These are phyloP conservation scores for Arachis hypogaea DNA, from an alignment of 306 rosid species.

Conservation along the genomic window DNA sequence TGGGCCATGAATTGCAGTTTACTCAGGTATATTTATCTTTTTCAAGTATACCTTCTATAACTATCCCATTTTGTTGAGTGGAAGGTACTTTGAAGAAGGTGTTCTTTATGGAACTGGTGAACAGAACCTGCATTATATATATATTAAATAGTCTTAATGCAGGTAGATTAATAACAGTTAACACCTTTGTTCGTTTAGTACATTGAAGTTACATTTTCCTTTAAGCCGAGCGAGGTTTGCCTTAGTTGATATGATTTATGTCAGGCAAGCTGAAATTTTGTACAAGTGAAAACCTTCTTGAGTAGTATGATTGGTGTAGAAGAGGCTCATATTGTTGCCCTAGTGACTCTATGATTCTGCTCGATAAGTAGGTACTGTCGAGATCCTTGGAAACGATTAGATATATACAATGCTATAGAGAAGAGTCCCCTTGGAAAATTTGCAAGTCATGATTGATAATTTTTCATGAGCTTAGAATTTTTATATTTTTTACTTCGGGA, in stretches of 20 bases:
- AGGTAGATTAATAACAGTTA: not conserved
- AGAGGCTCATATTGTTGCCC: constrained; percentile 12
- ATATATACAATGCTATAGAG: not conserved
- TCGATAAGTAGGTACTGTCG: constrained; percentile 16
- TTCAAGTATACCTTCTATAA: not conserved
- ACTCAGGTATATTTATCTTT: constrained; percentile 61
- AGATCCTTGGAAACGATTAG: constrained; percentile 10
- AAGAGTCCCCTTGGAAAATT: constrained; percentile 2
- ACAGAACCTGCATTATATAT: constrained; percentile 17
- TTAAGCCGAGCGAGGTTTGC: not conserved
- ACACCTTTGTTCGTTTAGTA: constrained; percentile 2
- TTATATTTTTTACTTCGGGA: not conserved
- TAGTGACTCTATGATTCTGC: constrained; percentile 15
- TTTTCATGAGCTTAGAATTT: constrained; percentile 13
- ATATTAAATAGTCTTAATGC: not conserved
- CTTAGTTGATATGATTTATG: not conserved
- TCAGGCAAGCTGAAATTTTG: not conserved
- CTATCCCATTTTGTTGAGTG: not conserved
- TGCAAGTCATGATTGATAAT: constrained; percentile 26
- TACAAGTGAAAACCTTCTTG: constrained; percentile 23
- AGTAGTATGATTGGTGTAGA: not conserved
- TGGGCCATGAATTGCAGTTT: constrained; percentile 83
- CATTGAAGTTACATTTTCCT: not conserved
- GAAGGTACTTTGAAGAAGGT: not conserved
- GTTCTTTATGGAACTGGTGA: constrained; percentile 6